Conservation (phyloP, 805 yeast species). For the Kluyveromyces lactis region DNA sequence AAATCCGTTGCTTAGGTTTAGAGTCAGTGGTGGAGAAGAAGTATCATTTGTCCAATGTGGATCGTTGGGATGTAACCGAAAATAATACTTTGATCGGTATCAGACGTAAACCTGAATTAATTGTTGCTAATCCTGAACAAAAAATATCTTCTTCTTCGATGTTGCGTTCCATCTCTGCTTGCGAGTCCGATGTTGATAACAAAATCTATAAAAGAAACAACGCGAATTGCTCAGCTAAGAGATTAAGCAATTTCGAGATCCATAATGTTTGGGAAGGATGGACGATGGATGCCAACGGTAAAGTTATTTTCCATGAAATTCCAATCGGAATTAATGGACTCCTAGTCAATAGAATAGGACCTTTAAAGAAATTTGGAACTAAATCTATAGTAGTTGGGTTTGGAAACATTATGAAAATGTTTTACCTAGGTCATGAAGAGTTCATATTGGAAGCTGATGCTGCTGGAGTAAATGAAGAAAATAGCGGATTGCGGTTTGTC, state of each 20-base stretch:
- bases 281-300: constrained; percentile 64
- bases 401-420: constrained; percentile 63
- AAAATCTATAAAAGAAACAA: constrained; percentile 7
- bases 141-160: constrained; percentile 2
- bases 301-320: constrained; percentile 49
- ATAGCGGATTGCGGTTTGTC: constrained; percentile 43
- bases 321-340: constrained; percentile 41
- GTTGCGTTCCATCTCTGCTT: constrained; percentile 8
- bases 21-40: constrained; percentile 64
- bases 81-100: constrained; percentile 70
- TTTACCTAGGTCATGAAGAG: constrained; percentile 71
- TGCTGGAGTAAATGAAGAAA: constrained; percentile 32
- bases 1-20: constrained; percentile 82
- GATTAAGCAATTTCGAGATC: constrained; percentile 26
- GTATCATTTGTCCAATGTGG: constrained; percentile 58
- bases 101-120: constrained; percentile 33
- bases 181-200: constrained; percentile 13
- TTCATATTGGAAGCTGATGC: constrained; percentile 52
- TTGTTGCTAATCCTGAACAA: not conserved
- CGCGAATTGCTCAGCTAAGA: constrained; percentile 6
- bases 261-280: constrained; percentile 71
- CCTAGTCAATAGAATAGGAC: constrained; percentile 48
- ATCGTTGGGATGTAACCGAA: constrained; percentile 73
- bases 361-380: constrained; percentile 64
- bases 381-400: constrained; percentile 69